A percentile compares a stretch with the other conserved stretches of the same genome.
phyloP scores from a whole-genome alignment of 1,139 yeast genomes.

The Pichia sp. region DNA sequence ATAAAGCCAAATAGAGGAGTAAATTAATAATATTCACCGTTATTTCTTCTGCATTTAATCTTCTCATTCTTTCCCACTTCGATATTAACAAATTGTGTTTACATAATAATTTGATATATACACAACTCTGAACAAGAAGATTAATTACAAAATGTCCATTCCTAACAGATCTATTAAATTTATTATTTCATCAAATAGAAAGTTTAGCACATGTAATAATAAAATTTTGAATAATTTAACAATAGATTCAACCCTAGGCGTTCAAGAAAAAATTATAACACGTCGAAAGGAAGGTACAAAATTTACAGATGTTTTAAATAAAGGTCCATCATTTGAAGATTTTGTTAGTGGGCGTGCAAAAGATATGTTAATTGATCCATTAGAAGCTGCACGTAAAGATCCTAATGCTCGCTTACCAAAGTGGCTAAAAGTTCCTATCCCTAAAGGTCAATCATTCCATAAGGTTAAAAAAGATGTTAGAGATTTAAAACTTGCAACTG shows the following conservation, averaged over 20 bases:
- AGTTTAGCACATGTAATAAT: background rate
- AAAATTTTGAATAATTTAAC: background rate
- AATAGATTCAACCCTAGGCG: too few relatives aligned
- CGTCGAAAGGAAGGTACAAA: constrained; percentile 48
- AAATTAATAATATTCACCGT: too few relatives aligned
- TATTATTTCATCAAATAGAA: background rate
- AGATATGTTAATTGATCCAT: constrained; percentile 54
- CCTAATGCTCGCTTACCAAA: constrained; percentile 64
- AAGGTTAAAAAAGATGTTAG: constrained; percentile 80
- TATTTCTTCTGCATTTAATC: too few relatives aligned
- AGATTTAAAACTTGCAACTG: constrained; percentile 86
- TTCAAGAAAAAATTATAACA: constrained; percentile 14
- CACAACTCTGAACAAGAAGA: too few relatives aligned
- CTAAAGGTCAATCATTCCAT: constrained; percentile 80
- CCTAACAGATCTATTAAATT: background rate
- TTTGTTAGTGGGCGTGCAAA: constrained; percentile 78
- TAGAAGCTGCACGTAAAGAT: constrained; percentile 57
- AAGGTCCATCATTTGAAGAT: constrained; percentile 93
- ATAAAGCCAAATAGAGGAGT: too few relatives aligned
- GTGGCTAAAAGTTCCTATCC: constrained; percentile 95
- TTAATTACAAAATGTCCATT: background rate
- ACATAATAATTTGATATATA: too few relatives aligned
- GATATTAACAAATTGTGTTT: too few relatives aligned
- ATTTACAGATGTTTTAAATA: constrained; percentile 65
- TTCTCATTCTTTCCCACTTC: too few relatives aligned